Evolutionary conservation across 2,329 filamentous ascomycete genomes (phyloP).

Genomic region (Fragosphaeria purpurea): DNA sequence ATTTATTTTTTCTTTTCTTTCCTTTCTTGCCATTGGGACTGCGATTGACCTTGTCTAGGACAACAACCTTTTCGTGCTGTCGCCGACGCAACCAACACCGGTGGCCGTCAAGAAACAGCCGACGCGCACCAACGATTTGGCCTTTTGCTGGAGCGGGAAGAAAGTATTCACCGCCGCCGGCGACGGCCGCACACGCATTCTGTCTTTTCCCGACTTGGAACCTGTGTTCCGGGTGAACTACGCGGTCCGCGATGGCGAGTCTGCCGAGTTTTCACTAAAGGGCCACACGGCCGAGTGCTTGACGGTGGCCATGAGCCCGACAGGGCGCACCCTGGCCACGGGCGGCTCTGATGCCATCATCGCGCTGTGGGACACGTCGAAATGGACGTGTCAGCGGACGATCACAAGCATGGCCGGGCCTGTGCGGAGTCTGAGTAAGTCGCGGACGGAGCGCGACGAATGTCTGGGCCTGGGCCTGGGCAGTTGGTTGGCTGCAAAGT

Average conservation of each 20-base stretch:
- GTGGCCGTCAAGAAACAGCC: constrained; percentile 50
- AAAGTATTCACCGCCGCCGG: constrained; percentile 62
- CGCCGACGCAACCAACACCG: constrained; percentile 45
- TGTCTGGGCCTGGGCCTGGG: too few species aligned
- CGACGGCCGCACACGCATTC: constrained; percentile 60
- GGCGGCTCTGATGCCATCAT: constrained; percentile 69
- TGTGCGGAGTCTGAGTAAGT: constrained; percentile 54
- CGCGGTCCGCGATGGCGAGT: constrained; percentile 25
- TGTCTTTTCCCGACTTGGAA: constrained; percentile 56
- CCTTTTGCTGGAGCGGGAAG: constrained; percentile 63
- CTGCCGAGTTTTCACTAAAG: constrained; percentile 50
- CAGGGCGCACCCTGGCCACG: constrained; percentile 61
- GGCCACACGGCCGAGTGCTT: constrained; percentile 67
- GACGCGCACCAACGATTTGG: constrained; percentile 60
- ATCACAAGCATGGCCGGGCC: constrained; percentile 59
- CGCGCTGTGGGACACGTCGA: constrained; percentile 65
- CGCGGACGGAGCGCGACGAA: too few species aligned
- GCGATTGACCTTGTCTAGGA: constrained; percentile 29
- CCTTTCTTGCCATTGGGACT: too few species aligned
- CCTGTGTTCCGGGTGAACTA: constrained; percentile 41
- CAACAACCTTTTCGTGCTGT: constrained; percentile 53
- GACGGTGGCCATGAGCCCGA: constrained; percentile 58
- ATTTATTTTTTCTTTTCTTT: too few species aligned
- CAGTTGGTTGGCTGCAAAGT: too few species aligned
- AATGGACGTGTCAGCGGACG: constrained; percentile 67